Evolutionary conservation across 441 rosid species (phyloP).

Genomic region (Euphorbia corollata): DNA sequence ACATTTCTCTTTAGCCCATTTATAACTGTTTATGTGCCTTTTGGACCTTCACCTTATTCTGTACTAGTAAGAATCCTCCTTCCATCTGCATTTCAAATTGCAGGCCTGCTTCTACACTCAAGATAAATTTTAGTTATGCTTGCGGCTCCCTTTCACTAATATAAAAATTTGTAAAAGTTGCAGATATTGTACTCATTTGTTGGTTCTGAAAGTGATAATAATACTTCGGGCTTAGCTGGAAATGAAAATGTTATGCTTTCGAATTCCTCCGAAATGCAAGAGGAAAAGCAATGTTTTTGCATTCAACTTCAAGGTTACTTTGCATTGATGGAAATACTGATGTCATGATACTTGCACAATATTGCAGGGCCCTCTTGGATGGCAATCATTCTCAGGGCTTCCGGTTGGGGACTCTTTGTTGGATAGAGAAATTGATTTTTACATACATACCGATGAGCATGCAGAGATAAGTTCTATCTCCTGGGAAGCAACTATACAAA

Average conservation of each 20-base stretch:
- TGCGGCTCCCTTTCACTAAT: not conserved
- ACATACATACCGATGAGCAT: constrained; percentile 56
- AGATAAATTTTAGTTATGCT: not conserved
- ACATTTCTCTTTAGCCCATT: not conserved
- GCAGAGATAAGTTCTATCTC: constrained; percentile 67
- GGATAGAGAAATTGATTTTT: constrained; percentile 65
- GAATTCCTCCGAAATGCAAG: not conserved
- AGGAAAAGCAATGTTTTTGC: not conserved
- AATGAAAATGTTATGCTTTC: too few relatives aligned
- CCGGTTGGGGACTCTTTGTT: constrained; percentile 65
- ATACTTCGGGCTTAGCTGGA: not conserved
- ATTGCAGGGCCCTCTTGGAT: constrained; percentile 93
- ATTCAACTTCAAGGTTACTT: not conserved
- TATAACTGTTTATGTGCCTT: not conserved
- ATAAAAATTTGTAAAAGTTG: not conserved
- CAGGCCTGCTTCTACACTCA: not conserved
- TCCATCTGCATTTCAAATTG: not conserved
- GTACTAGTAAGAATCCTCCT: not conserved
- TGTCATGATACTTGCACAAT: constrained; percentile 19
- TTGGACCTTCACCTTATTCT: not conserved
- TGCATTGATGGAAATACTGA: constrained; percentile 8
- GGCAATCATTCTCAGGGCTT: constrained; percentile 78
- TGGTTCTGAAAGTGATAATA: not conserved
- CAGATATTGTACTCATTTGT: not conserved
- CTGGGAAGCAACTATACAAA: constrained; percentile 95